Conservation (phyloP, 208 protist species). For the Vickermania ingenoplastis region DNA sequence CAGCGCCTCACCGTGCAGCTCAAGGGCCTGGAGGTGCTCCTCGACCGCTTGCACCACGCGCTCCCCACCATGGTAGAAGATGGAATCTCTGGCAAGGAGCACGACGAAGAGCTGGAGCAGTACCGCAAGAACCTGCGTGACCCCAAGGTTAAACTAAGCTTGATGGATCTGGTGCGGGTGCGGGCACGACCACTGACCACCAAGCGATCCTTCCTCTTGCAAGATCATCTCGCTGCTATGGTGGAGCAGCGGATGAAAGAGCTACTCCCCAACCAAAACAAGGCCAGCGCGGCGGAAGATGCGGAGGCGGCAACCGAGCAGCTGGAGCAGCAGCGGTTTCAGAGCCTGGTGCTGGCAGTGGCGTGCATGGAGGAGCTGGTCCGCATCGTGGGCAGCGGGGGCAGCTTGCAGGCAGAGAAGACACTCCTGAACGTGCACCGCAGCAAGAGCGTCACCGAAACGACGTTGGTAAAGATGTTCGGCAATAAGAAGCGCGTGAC, state of each 20-base stretch:
- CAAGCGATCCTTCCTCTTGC: constrained; percentile 71
- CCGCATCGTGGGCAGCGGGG: constrained; percentile 75
- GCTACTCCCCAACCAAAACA: background rate
- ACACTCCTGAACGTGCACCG: constrained; percentile 75
- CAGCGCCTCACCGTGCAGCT: constrained; percentile 34
- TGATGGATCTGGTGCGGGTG: constrained; percentile 67
- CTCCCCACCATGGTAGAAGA: constrained; percentile 70
- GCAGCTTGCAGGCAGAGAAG: constrained; percentile 80
- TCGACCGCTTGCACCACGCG: constrained; percentile 83
- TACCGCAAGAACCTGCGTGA: constrained; percentile 67
- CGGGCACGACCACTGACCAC: constrained; percentile 78
- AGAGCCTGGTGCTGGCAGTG: constrained; percentile 27
- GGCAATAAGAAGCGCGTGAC: constrained; percentile 64
- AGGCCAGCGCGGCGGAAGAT: background rate
- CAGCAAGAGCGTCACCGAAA: constrained; percentile 56
- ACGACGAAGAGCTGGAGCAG: constrained; percentile 62
- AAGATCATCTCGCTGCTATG: constrained; percentile 34
- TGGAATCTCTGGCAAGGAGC: constrained; percentile 24
- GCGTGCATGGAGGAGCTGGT: constrained; percentile 76
- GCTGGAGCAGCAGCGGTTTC: constrained; percentile 2
- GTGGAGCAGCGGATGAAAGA: constrained; percentile 12
- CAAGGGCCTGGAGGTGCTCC: constrained; percentile 80
- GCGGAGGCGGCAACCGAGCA: background rate
- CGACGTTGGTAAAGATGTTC: constrained; percentile 64
- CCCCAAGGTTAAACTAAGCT: constrained; percentile 62